Conservation (phyloP, 306 rosid genomes). For the Prinsepia uniflora region DNA sequence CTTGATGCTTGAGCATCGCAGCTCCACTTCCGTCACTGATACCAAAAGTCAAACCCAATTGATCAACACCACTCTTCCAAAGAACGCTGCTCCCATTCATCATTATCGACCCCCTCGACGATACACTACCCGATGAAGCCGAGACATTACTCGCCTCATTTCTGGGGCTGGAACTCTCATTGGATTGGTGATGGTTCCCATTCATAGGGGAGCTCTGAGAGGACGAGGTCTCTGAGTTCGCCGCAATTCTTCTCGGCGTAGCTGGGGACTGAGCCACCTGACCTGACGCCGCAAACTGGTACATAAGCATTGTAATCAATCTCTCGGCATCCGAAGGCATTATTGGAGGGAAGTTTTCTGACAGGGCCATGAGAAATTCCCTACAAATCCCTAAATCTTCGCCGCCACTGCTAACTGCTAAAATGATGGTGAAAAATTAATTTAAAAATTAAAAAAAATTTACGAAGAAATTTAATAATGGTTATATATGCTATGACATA, state of each 20-base stretch:
- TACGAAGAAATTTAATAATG: no score
- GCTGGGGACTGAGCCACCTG: conserved; percentile 34
- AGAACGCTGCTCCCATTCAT: conserved; percentile 59
- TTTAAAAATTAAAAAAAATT: no score
- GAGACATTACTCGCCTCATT: conserved; percentile 59
- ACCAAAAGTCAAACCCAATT: conserved; percentile 54
- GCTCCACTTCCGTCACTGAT: conserved; percentile 57
- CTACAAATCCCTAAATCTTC: conserved; percentile 57
- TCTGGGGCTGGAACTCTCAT: conserved; percentile 52
- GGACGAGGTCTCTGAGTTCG: conserved; percentile 52
- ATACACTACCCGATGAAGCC: conserved; percentile 54
- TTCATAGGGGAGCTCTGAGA: conserved; percentile 81
- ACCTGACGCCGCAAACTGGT: conserved; percentile 46
- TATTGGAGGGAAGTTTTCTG: conserved; percentile 67
- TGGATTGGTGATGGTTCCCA: conserved; percentile 34
- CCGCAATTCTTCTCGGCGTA: conserved; percentile 39
- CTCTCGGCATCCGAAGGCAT: conserved; percentile 50
- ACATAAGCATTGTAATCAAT: conserved; percentile 55
- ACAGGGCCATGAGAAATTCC: conserved; percentile 60
- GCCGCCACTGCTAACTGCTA: conserved; percentile 37
- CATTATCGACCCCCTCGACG: conserved; percentile 52
- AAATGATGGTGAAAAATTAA: no score
- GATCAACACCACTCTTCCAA: conserved; percentile 69
- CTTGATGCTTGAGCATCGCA: conserved; percentile 56
- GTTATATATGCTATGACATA: no score